Percentiles rank a stretch among this genome's conserved stretches.
Conservation (phyloP, 2,329 filamentous ascomycete species). For the Aspergillus vadensis region DNA sequence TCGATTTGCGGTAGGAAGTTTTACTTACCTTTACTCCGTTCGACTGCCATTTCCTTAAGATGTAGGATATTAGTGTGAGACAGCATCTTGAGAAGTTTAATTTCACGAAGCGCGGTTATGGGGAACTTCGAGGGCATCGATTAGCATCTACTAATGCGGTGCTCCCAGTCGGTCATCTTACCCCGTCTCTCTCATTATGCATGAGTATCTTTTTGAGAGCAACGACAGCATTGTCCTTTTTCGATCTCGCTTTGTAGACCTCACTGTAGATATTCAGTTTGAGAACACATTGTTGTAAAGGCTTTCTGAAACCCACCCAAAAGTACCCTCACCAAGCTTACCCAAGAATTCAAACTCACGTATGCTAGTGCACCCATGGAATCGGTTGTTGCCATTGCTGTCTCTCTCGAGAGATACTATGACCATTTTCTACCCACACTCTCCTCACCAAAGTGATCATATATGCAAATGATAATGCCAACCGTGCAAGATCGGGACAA, state of each 20-base stretch:
- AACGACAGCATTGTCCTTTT: slow-evolving; percentile 71
- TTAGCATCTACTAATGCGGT: slow-evolving; percentile 16
- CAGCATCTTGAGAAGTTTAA: slow-evolving; percentile 95
- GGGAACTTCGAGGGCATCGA: slow-evolving; percentile 64
- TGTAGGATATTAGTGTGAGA: slow-evolving; percentile 84
- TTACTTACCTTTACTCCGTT: slow-evolving; percentile 64
- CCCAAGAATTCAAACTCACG: slow-evolving; percentile 44
- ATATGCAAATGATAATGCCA: neutral
- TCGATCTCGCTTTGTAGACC: slow-evolving; percentile 84
- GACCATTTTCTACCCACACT: slow-evolving; percentile 32
- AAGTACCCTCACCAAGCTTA: slow-evolving; percentile 87
- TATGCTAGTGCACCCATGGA: slow-evolving; percentile 73
- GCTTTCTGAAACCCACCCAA: slow-evolving; percentile 64
- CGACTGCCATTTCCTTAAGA: slow-evolving; percentile 94
- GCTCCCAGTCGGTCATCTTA: slow-evolving; percentile 43
- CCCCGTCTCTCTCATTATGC: slow-evolving; percentile 98
- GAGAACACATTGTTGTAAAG: too few species aligned
- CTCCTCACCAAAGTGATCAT: neutral
- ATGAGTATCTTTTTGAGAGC: slow-evolving; percentile 98
- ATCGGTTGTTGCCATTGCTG: slow-evolving; percentile 58
- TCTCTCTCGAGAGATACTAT: slow-evolving; percentile 49
- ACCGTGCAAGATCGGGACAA: neutral
- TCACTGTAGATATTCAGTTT: slow-evolving; percentile 57
- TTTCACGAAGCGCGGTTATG: slow-evolving; percentile 96
- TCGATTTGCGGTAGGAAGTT: slow-evolving; percentile 1